Percentiles rank a stretch among this genome's conserved stretches.
Conservation (phyloP, 805 yeast genomes). For the Saccharomyces mikatae region DNA sequence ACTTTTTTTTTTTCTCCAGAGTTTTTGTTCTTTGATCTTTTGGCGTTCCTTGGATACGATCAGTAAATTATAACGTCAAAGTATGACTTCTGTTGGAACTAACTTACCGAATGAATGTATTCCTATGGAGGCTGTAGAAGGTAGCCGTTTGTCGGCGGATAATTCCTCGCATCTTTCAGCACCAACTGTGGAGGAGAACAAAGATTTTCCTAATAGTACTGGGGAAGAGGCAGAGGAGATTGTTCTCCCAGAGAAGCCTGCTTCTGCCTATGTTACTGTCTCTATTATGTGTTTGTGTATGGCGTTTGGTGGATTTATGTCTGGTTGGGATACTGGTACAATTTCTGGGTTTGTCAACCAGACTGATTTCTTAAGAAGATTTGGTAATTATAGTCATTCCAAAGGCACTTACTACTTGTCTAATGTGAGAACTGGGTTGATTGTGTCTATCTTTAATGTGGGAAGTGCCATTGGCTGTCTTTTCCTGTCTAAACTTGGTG, state of each 20-base stretch:
- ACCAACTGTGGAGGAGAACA: no score
- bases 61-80: background rate
- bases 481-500: conserved; percentile 47
- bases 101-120: no score
- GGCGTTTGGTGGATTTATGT: conserved; percentile 35
- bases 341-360: conserved; percentile 62
- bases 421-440: conserved; percentile 43
- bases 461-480: conserved; percentile 70
- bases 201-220: no score
- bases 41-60: background rate
- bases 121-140: background rate
- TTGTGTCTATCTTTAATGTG: conserved; percentile 51
- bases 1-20: background rate
- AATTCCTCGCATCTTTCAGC: no score
- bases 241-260: conserved; percentile 9
- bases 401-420: conserved; percentile 38
- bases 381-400: conserved; percentile 38
- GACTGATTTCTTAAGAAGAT: conserved; percentile 45
- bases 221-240: no score
- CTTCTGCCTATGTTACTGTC: conserved; percentile 30
- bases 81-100: background rate
- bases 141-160: background rate
- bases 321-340: conserved; percentile 72
- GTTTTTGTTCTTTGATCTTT: no score
- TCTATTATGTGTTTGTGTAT: conserved; percentile 27